phyloP scores from a whole-genome alignment of 2,329 filamentous ascomycete genomes.

The Penicillium sp. region DNA sequence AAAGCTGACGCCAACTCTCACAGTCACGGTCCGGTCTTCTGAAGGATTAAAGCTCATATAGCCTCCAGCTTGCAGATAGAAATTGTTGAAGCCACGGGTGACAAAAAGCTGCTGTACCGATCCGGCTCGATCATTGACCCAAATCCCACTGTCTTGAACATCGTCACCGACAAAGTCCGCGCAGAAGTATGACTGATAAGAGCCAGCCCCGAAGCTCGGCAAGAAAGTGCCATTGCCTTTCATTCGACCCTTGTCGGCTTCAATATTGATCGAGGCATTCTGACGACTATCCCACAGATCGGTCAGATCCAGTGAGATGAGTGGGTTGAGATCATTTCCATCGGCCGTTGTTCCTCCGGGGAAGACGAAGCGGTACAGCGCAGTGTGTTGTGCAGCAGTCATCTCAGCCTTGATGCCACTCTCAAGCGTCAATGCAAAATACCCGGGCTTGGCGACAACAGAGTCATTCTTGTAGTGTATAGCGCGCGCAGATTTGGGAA shows the following conservation, averaged over 20 bases:
- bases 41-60: slow-evolving; percentile 61
- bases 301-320: slow-evolving; percentile 64
- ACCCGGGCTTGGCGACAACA: slow-evolving; percentile 61
- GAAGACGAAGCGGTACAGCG: slow-evolving; percentile 66
- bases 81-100: slow-evolving; percentile 57
- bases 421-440: slow-evolving; percentile 61
- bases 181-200: slow-evolving; percentile 62
- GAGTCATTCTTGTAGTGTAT: slow-evolving; percentile 49
- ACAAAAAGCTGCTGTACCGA: slow-evolving; percentile 54
- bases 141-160: slow-evolving; percentile 62
- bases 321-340: slow-evolving; percentile 46
- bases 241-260: slow-evolving; percentile 57
- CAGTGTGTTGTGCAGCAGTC: slow-evolving; percentile 62
- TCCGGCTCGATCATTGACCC: slow-evolving; percentile 60
- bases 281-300: slow-evolving; percentile 63
- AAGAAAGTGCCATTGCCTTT: slow-evolving; percentile 60
- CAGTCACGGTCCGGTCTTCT: slow-evolving; percentile 53
- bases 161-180: slow-evolving; percentile 62
- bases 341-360: slow-evolving; percentile 38
- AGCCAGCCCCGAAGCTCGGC: slow-evolving; percentile 64
- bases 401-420: slow-evolving; percentile 62
- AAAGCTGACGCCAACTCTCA: slow-evolving; percentile 67
- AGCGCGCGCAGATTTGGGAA: slow-evolving; percentile 54
- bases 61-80: slow-evolving; percentile 58
- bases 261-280: slow-evolving; percentile 58